Percentiles rank a stretch among this genome's conserved stretches.
These are phyloP conservation scores for Withania somnifera DNA, from an alignment of 305 asterid species.

Conservation along the genomic window DNA sequence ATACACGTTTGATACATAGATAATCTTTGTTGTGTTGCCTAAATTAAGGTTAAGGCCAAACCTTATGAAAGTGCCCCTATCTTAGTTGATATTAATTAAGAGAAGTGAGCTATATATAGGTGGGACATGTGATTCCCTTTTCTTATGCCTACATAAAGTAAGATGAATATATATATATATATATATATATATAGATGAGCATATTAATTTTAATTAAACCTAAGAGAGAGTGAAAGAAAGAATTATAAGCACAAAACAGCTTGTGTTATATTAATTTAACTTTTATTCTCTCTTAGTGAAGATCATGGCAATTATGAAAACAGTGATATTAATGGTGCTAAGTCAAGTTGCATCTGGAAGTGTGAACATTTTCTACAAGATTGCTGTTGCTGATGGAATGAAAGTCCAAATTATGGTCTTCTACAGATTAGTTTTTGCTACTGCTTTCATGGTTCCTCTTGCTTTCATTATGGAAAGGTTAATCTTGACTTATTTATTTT, in stretches of 20 bases:
- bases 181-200: neutral
- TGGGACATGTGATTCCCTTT: neutral
- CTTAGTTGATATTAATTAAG: neutral
- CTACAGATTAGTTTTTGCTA: slow-evolving; percentile 19
- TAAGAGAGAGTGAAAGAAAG: neutral
- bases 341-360: slow-evolving; percentile 16
- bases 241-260: neutral
- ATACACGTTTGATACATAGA: neutral
- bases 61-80: neutral
- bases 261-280: neutral
- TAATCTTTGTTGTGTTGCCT: neutral
- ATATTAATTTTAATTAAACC: neutral
- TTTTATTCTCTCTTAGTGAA: neutral
- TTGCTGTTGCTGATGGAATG: slow-evolving; percentile 25
- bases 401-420: slow-evolving; percentile 13
- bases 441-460: slow-evolving; percentile 21
- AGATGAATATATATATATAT: neutral
- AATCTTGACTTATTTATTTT: neutral
- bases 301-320: slow-evolving; percentile 7
- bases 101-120: neutral
- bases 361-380: slow-evolving; percentile 12
- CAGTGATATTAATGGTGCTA: slow-evolving; percentile 10
- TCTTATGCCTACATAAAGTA: neutral
- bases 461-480: slow-evolving; percentile 30
- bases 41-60: neutral